Evolutionary conservation across 2,329 filamentous ascomycete species (phyloP).

Genomic region (Xylariaceae sp.): DNA sequence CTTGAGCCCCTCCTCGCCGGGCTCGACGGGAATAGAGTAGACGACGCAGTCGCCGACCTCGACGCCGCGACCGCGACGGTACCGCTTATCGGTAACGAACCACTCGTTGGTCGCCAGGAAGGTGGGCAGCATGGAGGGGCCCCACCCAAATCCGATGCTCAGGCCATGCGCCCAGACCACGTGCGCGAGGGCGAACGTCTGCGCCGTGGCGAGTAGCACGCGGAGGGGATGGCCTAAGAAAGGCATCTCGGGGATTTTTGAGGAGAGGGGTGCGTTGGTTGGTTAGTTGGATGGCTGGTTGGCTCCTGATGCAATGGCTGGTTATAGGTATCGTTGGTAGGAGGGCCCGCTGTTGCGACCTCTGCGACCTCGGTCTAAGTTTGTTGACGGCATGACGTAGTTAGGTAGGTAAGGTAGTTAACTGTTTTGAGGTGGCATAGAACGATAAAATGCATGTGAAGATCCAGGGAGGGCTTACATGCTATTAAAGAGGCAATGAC

Average conservation of each 20-base stretch:
- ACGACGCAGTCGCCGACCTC: conserved; percentile 78
- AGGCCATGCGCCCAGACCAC: conserved; percentile 57
- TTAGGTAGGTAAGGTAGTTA: too few relatives aligned
- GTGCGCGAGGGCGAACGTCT: conserved; percentile 45
- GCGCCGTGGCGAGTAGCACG: conserved; percentile 40
- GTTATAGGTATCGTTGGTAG: too few relatives aligned
- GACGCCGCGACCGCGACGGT: conserved; percentile 59
- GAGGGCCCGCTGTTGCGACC: too few relatives aligned
- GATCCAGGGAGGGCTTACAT: too few relatives aligned
- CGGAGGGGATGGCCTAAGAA: conserved; percentile 35
- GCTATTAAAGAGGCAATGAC: too few relatives aligned
- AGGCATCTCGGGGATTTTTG: conserved; percentile 10
- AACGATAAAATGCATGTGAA: too few relatives aligned
- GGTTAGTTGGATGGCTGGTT: not conserved
- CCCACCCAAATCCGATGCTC: conserved; percentile 54
- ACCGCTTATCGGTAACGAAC: conserved; percentile 61
- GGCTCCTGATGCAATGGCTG: too few relatives aligned
- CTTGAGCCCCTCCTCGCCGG: conserved; percentile 63
- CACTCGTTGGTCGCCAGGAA: conserved; percentile 62
- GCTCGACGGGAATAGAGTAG: conserved; percentile 67
- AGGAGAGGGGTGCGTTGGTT: not conserved
- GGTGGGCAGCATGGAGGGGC: conserved; percentile 87
- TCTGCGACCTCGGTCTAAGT: too few relatives aligned
- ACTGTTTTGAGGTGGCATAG: too few relatives aligned
- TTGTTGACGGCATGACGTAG: too few relatives aligned